Conservation (phyloP, 352 stramenopile species). For the Globisporangium emineosum region DNA sequence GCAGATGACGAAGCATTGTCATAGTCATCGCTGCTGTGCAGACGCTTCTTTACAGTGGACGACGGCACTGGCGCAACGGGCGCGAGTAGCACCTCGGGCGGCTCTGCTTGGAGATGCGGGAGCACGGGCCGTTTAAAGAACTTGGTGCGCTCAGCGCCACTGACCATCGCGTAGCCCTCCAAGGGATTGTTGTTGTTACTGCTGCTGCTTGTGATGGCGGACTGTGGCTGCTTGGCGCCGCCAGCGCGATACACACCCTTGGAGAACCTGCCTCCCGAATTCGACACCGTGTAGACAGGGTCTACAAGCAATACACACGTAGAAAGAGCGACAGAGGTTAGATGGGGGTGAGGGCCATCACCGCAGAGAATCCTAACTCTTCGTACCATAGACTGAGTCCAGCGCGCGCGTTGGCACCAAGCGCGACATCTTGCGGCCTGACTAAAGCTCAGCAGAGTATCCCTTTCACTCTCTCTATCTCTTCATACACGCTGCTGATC, state of each 20-base stretch:
- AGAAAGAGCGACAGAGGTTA: neutral
- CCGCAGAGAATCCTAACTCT: too few relatives aligned
- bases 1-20: slow-evolving; percentile 19
- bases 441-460: neutral
- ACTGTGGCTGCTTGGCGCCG: slow-evolving; percentile 20
- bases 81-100: slow-evolving; percentile 85
- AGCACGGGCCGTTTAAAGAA: slow-evolving; percentile 89
- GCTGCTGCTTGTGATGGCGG: slow-evolving; percentile 27
- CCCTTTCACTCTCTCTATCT: too few relatives aligned
- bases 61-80: slow-evolving; percentile 31
- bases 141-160: slow-evolving; percentile 79
- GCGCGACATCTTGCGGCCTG: slow-evolving; percentile 41
- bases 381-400: slow-evolving; percentile 75
- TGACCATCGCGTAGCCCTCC: slow-evolving; percentile 45
- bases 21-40: slow-evolving; percentile 23
- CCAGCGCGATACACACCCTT: slow-evolving; percentile 52
- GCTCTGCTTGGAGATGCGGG: slow-evolving; percentile 82
- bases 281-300: slow-evolving; percentile 73
- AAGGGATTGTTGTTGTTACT: slow-evolving; percentile 27
- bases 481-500: slow-evolving; percentile 1
- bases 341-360: neutral
- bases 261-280: slow-evolving; percentile 54
- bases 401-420: slow-evolving; percentile 57
- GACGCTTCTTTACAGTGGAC: slow-evolving; percentile 28
- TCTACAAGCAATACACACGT: slow-evolving; percentile 30